Conservation (phyloP, 352 stramenopile genomes). For the Aphanomyces invadans region DNA sequence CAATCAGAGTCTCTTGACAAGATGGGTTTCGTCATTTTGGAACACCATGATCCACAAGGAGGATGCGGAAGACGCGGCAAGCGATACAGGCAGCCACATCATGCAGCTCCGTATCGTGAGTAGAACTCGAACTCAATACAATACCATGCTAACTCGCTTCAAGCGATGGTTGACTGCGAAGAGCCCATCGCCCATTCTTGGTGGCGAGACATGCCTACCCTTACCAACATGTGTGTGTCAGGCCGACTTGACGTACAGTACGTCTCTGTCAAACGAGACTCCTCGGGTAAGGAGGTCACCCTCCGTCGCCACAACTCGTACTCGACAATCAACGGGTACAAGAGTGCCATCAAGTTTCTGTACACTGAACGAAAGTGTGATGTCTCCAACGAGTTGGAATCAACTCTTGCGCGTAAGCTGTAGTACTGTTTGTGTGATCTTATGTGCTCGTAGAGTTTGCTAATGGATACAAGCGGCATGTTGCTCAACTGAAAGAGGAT, state of each 20-base stretch:
- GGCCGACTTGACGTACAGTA: not conserved
- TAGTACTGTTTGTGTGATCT: not conserved
- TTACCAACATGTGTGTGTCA: not conserved
- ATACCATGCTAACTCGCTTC: not conserved
- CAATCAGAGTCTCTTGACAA: not conserved
- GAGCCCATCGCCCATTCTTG: not conserved
- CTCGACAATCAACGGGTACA: not conserved
- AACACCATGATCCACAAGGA: not conserved
- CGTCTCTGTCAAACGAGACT: not conserved
- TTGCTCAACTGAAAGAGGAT: conserved; percentile 4
- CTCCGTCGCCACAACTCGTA: conserved; percentile 3
- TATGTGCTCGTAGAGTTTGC: not conserved
- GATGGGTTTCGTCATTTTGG: not conserved
- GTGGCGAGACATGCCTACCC: not conserved
- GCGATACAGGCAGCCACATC: not conserved
- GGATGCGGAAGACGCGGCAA: not conserved
- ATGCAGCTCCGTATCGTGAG: not conserved
- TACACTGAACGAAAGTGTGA: not conserved
- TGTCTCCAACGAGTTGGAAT: not conserved
- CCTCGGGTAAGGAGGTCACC: not conserved
- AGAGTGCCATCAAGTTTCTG: conserved; percentile 3
- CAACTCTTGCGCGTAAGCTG: not conserved
- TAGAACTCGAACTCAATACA: not conserved
- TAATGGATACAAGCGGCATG: conserved; percentile 1
- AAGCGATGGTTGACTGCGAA: not conserved